Conservation (phyloP, 345 rosid genomes). For the Excoecaria cochinchinensis region DNA sequence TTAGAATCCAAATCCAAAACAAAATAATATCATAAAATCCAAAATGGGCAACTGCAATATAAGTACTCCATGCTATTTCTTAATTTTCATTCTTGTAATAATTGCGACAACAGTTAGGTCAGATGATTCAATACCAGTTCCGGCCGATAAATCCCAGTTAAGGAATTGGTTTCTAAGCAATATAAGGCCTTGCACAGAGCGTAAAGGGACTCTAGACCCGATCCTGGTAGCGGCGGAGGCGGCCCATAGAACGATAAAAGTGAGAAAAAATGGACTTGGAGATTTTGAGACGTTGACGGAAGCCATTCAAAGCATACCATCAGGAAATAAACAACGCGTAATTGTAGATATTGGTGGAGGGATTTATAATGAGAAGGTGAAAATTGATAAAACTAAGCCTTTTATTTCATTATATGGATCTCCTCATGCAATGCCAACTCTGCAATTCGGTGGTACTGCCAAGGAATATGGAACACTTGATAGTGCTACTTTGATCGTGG, state of each 20-base stretch:
- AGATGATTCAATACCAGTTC: slow-evolving; percentile 36
- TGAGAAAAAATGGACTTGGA: slow-evolving; percentile 46
- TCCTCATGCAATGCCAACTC: slow-evolving; percentile 34
- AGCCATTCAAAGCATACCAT: slow-evolving; percentile 49
- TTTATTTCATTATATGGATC: slow-evolving; percentile 55
- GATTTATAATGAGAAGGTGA: slow-evolving; percentile 51
- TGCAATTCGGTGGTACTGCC: slow-evolving; percentile 49
- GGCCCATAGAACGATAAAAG: slow-evolving; percentile 33
- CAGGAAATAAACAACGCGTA: slow-evolving; percentile 47
- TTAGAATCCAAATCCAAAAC: background rate
- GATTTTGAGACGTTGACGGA: slow-evolving; percentile 46
- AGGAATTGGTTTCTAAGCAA: slow-evolving; percentile 39
- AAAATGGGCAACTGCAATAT: background rate
- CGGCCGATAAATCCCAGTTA: slow-evolving; percentile 29
- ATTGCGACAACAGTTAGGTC: slow-evolving; percentile 3
- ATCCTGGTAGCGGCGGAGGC: slow-evolving; percentile 49
- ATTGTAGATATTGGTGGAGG: slow-evolving; percentile 53
- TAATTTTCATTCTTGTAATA: background rate
- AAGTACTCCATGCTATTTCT: background rate
- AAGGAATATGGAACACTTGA: slow-evolving; percentile 52
- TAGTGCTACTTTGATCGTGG: slow-evolving; percentile 57
- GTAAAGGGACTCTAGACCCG: slow-evolving; percentile 45
- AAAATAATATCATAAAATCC: background rate
- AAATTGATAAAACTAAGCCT: slow-evolving; percentile 36
- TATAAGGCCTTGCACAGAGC: slow-evolving; percentile 31